A percentile compares a stretch with the other conserved stretches of the same genome.
Conservation (phyloP, 148 eudicot genomes). For the Vaccinium myrtillus region DNA sequence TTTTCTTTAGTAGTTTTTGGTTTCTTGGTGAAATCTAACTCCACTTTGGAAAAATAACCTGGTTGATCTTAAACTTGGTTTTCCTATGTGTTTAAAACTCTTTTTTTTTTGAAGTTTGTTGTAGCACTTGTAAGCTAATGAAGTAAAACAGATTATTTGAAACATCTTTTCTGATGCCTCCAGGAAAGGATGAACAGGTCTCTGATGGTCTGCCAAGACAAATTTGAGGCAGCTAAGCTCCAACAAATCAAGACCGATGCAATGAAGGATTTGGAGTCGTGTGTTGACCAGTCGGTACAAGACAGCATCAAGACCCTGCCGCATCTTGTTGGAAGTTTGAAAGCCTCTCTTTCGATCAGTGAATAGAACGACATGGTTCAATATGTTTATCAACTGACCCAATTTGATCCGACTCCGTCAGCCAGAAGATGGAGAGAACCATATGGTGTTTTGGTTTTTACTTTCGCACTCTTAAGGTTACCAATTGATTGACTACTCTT, state of each 20-base stretch:
- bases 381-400: not conserved
- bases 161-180: conserved; percentile 10
- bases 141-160: not conserved
- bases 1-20: not conserved
- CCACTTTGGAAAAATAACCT: not conserved
- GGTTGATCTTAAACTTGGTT: not conserved
- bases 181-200: conserved; percentile 62
- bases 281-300: conserved; percentile 64
- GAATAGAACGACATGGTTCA: conserved; percentile 12
- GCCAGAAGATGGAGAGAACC: not conserved
- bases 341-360: conserved; percentile 52
- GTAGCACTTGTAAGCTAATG: not conserved
- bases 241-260: conserved; percentile 47
- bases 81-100: not conserved
- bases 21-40: not conserved
- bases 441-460: not conserved
- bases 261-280: conserved; percentile 61
- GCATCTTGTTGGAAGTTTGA: conserved; percentile 57
- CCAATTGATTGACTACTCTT: not conserved
- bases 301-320: conserved; percentile 63
- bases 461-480: not conserved
- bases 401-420: not conserved
- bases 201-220: conserved; percentile 86
- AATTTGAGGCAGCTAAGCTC: conserved; percentile 70
- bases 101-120: not conserved